Base-by-base conservation (phyloP, 1,284 basidiomycete species). In the Cutaneotrichosporon daszewskae region DNA sequence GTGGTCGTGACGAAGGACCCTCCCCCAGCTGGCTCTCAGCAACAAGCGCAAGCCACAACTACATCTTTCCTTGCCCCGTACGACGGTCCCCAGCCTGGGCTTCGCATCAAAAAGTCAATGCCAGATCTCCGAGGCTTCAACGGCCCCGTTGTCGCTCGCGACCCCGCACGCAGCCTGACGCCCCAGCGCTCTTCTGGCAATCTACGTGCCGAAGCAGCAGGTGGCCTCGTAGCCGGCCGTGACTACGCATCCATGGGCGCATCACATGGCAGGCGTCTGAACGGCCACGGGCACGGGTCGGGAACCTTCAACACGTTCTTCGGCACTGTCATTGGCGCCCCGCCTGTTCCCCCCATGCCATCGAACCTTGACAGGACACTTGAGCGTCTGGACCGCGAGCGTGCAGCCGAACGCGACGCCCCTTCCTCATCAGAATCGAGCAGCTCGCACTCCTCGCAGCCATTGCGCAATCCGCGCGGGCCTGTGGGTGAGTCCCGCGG, bases 31-130 rank as follows among this genome's bases (percentile, higher is more conserved):
- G n/a, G n/a, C n/a, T n/a, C n/a, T n/a, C n/a, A n/a, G n/a, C n/a
- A n/a, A n/a, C n/a, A n/a, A n/a, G n/a, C n/a, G n/a, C n/a, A n/a
- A n/a, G n/a, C n/a, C n/a, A n/a, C n/a, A n/a, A 62, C 76, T 69
- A 51, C 72, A 72, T 47, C 59, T 24, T 67, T 63, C 55, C 65
- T 68, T 14, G 60, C 62, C 4, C 65, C 68, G 1, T 68, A 70
- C 47, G 52, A 84, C 79, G 26, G 81, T 79, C 69, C 76, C 84
- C 40, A 76, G 76, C 24, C 76, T 76, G 72, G 56, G 22, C 76
- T 94, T 45, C 81, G 89, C 37, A 81, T 84, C 69, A 95, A 95
- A 76, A 94, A 94, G 73, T 92, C 88, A 14, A 95, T 95, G 91
- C 91, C 91, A 3, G 71, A 72, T 37, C 49, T 72, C 25, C 58